phyloP scores from a whole-genome alignment of 2,329 filamentous ascomycete species.

The Fonsecaea erecta region DNA sequence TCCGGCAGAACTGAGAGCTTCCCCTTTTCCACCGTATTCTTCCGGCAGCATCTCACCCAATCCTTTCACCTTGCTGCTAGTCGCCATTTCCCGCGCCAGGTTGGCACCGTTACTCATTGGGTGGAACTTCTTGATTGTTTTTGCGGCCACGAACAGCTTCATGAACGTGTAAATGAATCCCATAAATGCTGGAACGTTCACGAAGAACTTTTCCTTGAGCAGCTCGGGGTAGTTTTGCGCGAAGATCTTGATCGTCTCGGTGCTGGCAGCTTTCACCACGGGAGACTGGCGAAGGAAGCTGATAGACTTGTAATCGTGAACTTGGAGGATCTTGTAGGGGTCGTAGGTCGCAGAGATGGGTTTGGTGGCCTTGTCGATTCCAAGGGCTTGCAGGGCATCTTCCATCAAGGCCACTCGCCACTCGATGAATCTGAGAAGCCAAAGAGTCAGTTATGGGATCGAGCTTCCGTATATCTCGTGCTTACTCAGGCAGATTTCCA shows the following conservation, averaged over 20 bases:
- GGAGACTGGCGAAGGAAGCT: conserved; percentile 84
- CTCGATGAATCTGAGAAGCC: conserved; percentile 71
- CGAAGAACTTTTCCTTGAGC: conserved; percentile 89
- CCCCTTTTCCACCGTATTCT: conserved; percentile 77
- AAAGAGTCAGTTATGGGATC: conserved; percentile 2
- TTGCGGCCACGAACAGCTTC: conserved; percentile 74
- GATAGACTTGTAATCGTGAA: conserved; percentile 90
- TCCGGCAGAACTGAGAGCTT: conserved; percentile 47
- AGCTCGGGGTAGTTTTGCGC: conserved; percentile 86
- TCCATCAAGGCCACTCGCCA: conserved; percentile 95
- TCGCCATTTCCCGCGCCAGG: conserved; percentile 65
- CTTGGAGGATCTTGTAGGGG: conserved; percentile 87
- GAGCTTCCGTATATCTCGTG: no score
- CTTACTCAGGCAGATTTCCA: conserved; percentile 78
- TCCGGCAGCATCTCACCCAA: conserved; percentile 67
- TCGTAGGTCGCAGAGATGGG: conserved; percentile 76
- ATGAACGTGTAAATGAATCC: conserved; percentile 79
- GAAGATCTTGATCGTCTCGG: conserved; percentile 81
- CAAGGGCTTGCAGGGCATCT: conserved; percentile 74
- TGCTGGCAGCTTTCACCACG: conserved; percentile 73
- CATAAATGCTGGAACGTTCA: conserved; percentile 92
- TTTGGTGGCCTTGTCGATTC: conserved; percentile 69
- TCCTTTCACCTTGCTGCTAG: conserved; percentile 47
- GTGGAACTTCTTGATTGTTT: conserved; percentile 79
- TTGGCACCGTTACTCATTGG: conserved; percentile 74